Base-by-base conservation (phyloP, 148 eudicot species). In the Rhododendron vialii region DNA sequence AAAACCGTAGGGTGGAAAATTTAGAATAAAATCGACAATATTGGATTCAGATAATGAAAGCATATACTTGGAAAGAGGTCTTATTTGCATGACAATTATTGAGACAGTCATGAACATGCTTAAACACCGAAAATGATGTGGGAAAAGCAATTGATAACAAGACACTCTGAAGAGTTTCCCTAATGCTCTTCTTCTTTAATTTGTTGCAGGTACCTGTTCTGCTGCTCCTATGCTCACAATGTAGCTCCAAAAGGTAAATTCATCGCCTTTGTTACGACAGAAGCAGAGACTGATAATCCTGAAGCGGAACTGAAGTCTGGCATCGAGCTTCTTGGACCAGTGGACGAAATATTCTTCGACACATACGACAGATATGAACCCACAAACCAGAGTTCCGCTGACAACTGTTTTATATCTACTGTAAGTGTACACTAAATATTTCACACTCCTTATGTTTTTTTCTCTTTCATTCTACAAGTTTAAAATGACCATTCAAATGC, bases 211-310 rank as follows among this genome's bases (percentile, higher is more conserved):
- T 97, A 97, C 87, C 85, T 97, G 71, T 97, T 97, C 88, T 97
- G 98, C 83, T 97, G 98, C 87, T 96, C 99, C 18, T 97, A 97
- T 92, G 88, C 96, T 84, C 99, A 97, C 84, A 97, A 93, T 89
- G 98, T 97, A 15, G 99, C 98, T 87, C 96, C 98, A 18, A 91
- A 95, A 88, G 98, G 98, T 26, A 95, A 97, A 90, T 94, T 89
- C 89, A 95, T 97, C 7, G 98, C 98, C 65, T 97, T 97, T 83
- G 99, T 97, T 63, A 90, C 93, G 81, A 91, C 98, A 51, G 99
- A 94, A 89, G 99, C 99, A 15, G 99, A 96, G 88, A 94, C 96
- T 78, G 98, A 96, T 85, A 87, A 96, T 73, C 99, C 99, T 26
- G 95, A 95, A 89, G 86, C 86, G 26, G 99, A 96, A 91, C 90